Percentiles rank a stretch among this genome's conserved stretches.
These are phyloP conservation scores for Kodamaea arcana DNA, from an alignment of 1,139 yeast species.

Conservation along the genomic window DNA sequence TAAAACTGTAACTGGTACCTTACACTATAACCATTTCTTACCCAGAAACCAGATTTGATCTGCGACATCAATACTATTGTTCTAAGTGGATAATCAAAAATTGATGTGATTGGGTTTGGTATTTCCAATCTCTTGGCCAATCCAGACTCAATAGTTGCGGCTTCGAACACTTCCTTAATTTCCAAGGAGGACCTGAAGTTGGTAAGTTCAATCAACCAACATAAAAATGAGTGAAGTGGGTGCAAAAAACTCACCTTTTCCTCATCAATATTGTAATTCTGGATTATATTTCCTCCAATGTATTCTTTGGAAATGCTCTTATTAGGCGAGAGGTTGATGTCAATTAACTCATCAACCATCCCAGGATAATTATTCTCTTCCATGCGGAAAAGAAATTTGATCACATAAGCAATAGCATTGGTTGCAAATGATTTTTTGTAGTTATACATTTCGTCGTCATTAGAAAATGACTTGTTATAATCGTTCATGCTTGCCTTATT, in stretches of 20 bases:
- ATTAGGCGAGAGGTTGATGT: conserved; percentile 19
- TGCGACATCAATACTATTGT: conserved; percentile 58
- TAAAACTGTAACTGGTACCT: conserved; percentile 78
- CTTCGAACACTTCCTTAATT: conserved; percentile 16
- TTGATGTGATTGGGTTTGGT: conserved; percentile 24
- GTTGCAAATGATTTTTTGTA: conserved; percentile 20
- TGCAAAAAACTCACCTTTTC: conserved; percentile 70
- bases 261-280: conserved; percentile 23
- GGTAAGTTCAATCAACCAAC: conserved; percentile 64
- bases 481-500: conserved; percentile 1
- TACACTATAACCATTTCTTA: conserved; percentile 61
- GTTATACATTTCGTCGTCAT: conserved; percentile 12
- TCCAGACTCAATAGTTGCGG: conserved; percentile 10
- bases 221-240: conserved; percentile 70
- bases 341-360: conserved; percentile 25
- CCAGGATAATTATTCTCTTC: conserved; percentile 31
- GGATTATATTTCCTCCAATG: conserved; percentile 20
- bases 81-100: conserved; percentile 74
- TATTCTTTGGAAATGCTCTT: conserved; percentile 19
- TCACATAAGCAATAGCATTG: conserved; percentile 31
- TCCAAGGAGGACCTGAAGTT: conserved; percentile 24
- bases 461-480: conserved; percentile 1
- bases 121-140: conserved; percentile 7
- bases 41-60: conserved; percentile 58
- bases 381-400: conserved; percentile 25